These are phyloP conservation scores for Dipodascopsis tothii DNA, from an alignment of 805 yeast species.

Conservation along the genomic window DNA sequence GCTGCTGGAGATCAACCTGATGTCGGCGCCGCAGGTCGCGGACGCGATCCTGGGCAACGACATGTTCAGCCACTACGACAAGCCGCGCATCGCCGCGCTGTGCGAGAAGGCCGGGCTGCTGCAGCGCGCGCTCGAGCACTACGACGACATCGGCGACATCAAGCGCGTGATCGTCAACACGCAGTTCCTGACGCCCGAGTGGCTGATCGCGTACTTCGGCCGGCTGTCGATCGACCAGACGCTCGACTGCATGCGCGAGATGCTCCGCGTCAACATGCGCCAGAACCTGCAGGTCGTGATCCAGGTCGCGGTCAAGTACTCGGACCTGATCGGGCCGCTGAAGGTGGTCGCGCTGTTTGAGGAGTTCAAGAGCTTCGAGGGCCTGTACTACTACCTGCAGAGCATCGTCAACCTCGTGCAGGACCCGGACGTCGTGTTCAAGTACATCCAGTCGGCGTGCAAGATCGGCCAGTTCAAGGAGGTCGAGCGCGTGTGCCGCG, in stretches of 20 bases:
- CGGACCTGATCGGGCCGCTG: conserved; percentile 83
- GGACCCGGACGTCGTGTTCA: conserved; percentile 90
- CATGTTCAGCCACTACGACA: conserved; percentile 93
- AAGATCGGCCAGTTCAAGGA: conserved; percentile 83
- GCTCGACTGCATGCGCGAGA: conserved; percentile 74
- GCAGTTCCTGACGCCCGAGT: conserved; percentile 74
- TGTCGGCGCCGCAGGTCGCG: conserved; percentile 98
- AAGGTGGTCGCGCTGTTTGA: conserved; percentile 85
- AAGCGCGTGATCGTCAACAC: conserved; percentile 91
- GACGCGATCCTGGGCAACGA: conserved; percentile 95
- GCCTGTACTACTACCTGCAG: conserved; percentile 86
- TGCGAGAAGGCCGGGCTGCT: conserved; percentile 93
- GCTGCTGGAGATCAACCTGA: conserved; percentile 80
- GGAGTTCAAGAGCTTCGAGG: conserved; percentile 86
- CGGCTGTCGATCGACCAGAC: conserved; percentile 91
- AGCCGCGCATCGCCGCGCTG: conserved; percentile 81
- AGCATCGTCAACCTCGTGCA: conserved; percentile 89
- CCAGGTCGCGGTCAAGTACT: conserved; percentile 93
- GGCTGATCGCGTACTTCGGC: conserved; percentile 90
- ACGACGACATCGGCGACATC: conserved; percentile 88
- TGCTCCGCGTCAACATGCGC: conserved; percentile 69
- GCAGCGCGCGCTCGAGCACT: conserved; percentile 94
- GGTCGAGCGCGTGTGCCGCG: conserved; percentile 91
- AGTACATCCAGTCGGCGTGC: conserved; percentile 92
- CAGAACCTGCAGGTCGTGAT: conserved; percentile 88